phyloP scores from a whole-genome alignment of 139 green algal species.

The Micromonas commoda region DNA sequence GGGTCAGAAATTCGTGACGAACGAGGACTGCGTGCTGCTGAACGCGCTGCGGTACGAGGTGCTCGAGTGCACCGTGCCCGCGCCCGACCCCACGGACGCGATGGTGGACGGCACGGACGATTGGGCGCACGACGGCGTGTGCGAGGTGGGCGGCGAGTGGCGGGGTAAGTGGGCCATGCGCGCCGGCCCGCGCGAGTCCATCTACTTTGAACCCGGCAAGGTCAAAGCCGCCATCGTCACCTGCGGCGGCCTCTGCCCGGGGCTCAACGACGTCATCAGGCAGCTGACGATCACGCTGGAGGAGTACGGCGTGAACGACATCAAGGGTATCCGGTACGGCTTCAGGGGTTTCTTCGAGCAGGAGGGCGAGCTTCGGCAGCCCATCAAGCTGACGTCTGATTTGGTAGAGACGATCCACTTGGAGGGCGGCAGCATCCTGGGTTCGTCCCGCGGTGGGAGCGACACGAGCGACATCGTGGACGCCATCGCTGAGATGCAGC shows the following conservation, averaged over 20 bases:
- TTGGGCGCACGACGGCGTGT: not conserved
- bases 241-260: constrained; percentile 92
- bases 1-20: not conserved
- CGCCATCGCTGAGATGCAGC: constrained; percentile 85
- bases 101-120: not conserved
- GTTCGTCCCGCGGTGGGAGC: constrained; percentile 80
- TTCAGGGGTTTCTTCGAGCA: constrained; percentile 10
- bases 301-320: constrained; percentile 43
- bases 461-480: constrained; percentile 94
- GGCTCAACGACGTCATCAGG: constrained; percentile 93
- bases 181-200: not conserved
- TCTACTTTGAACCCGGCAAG: constrained; percentile 65
- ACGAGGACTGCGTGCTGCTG: not conserved
- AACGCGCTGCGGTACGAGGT: not conserved
- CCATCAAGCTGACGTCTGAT: constrained; percentile 15
- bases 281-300: constrained; percentile 42
- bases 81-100: no score
- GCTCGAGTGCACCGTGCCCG: no score
- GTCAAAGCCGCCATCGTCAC: constrained; percentile 86
- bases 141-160: not conserved
- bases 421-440: constrained; percentile 91
- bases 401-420: constrained; percentile 79
- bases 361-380: not conserved
- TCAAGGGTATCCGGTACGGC: constrained; percentile 28
- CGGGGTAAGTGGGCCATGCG: not conserved